Conservation (phyloP, 352 stramenopile species). For the Pythium biforme region DNA sequence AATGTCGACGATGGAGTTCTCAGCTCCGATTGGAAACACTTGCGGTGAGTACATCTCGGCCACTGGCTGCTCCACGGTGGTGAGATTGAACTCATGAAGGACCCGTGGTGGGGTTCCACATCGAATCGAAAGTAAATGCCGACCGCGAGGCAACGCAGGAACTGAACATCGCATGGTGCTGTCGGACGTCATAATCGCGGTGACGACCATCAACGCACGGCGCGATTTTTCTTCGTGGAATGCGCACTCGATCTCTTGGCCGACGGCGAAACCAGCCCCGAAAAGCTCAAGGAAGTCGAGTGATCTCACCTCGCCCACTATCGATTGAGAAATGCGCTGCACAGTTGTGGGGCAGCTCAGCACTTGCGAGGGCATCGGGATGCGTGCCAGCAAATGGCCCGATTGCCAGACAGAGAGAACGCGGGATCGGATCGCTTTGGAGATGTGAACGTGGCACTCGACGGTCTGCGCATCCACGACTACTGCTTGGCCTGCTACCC, state of each 20-base stretch:
- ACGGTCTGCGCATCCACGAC: slow-evolving; percentile 9
- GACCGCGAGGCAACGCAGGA: background rate
- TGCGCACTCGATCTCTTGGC: slow-evolving; percentile 15
- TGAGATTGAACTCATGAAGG: slow-evolving; percentile 5
- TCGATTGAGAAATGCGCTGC: background rate
- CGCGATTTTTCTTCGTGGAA: background rate
- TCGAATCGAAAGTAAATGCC: slow-evolving; percentile 14
- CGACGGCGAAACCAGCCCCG: slow-evolving; percentile 12
- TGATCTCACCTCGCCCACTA: background rate
- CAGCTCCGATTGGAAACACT: slow-evolving; percentile 17
- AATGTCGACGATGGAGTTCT: slow-evolving; percentile 14
- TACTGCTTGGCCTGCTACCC: background rate
- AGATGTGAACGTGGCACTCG: slow-evolving; percentile 2
- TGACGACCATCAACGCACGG: background rate
- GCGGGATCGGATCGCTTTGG: background rate
- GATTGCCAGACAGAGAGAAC: slow-evolving; percentile 13
- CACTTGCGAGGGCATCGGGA: background rate
- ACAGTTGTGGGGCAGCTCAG: slow-evolving; percentile 12
- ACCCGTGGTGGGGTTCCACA: background rate
- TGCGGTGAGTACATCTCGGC: slow-evolving; percentile 23
- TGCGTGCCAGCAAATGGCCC: slow-evolving; percentile 6
- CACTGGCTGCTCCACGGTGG: background rate
- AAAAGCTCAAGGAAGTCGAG: background rate
- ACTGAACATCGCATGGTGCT: slow-evolving; percentile 9
- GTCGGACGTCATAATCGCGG: slow-evolving; percentile 3